These are phyloP conservation scores for Mycena belliarum DNA, from an alignment of 768 basidiomycete genomes.

Conservation along the genomic window DNA sequence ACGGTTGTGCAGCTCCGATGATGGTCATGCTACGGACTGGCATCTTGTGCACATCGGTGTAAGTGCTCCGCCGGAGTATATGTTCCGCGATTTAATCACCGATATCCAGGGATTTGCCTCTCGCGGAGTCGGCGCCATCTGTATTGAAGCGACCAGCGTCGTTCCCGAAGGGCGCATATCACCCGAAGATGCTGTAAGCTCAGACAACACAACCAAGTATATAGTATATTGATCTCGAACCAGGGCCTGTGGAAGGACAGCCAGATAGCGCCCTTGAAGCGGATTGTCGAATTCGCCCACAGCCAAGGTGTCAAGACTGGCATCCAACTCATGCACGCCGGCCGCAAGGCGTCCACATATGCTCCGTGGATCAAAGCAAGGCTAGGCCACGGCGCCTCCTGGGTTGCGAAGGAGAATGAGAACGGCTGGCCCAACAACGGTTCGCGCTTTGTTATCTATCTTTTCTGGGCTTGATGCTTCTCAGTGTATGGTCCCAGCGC, in stretches of 20 bases:
- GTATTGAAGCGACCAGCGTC: constrained; percentile 74
- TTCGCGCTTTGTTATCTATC: constrained; percentile 24
- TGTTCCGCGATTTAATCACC: not conserved
- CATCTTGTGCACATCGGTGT: constrained; percentile 80
- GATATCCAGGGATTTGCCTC: constrained; percentile 56
- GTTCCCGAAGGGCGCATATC: constrained; percentile 77
- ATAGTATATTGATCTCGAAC: not conserved
- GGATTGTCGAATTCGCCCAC: constrained; percentile 75
- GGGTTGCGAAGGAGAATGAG: constrained; percentile 49
- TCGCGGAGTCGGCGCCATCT: constrained; percentile 69
- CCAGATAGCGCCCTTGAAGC: constrained; percentile 69
- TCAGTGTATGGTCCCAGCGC: constrained; percentile 64
- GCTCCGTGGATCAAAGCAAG: constrained; percentile 64
- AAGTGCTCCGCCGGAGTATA: constrained; percentile 20
- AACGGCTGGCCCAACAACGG: constrained; percentile 72
- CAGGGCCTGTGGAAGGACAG: constrained; percentile 75
- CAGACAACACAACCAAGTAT: not conserved
- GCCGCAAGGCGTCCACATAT: constrained; percentile 67
- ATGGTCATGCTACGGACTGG: constrained; percentile 81
- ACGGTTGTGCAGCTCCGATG: constrained; percentile 1
- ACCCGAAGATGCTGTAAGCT: constrained; percentile 65
- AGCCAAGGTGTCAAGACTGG: constrained; percentile 71
- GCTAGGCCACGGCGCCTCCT: constrained; percentile 31
- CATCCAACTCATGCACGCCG: constrained; percentile 78
- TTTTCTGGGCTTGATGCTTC: not conserved